phyloP scores from a whole-genome alignment of 371 early-diverging fungal genomes.

The Umbelopsis sp. region DNA sequence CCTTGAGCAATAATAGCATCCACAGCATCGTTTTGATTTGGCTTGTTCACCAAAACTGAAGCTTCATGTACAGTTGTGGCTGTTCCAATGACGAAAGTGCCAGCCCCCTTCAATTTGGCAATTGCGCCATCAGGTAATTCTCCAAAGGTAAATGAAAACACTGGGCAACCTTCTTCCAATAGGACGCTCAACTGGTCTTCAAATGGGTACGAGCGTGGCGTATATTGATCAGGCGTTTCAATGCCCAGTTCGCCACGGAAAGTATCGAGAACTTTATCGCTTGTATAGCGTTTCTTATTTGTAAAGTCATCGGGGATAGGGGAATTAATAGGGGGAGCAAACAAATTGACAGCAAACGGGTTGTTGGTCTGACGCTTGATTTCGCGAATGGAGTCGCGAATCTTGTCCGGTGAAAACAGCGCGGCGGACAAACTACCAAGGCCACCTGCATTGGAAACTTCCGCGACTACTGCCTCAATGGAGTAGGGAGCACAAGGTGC shows the following conservation, averaged over 20 bases:
- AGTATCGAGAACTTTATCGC: constrained; percentile 29
- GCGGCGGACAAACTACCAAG: constrained; percentile 47
- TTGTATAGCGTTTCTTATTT: constrained; percentile 30
- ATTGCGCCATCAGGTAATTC: constrained; percentile 32
- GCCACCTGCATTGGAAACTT: constrained; percentile 47
- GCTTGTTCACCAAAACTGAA: constrained; percentile 31
- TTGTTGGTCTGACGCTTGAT: constrained; percentile 35
- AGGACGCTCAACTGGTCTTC: constrained; percentile 42
- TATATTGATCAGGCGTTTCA: constrained; percentile 28
- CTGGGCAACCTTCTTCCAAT: constrained; percentile 42
- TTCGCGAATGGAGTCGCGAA: constrained; percentile 38
- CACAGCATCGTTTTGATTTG: constrained; percentile 29
- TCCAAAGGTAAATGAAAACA: constrained; percentile 54
- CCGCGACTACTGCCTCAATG: constrained; percentile 34
- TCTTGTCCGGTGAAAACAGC: constrained; percentile 30
- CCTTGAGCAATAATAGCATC: constrained; percentile 52
- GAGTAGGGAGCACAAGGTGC: constrained; percentile 53
- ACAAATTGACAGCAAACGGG: constrained; percentile 50
- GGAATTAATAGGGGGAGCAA: constrained; percentile 28
- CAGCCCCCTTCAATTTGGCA: constrained; percentile 32
- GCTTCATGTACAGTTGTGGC: constrained; percentile 50
- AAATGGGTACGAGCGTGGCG: constrained; percentile 44
- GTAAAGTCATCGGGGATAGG: constrained; percentile 31
- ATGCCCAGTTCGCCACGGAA: constrained; percentile 37
- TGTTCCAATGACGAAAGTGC: constrained; percentile 46